A percentile compares a stretch with the other conserved stretches of the same genome.
These are phyloP conservation scores for Coemansia sp. DNA, from an alignment of 192 early-diverging fungal species.

Conservation along the genomic window DNA sequence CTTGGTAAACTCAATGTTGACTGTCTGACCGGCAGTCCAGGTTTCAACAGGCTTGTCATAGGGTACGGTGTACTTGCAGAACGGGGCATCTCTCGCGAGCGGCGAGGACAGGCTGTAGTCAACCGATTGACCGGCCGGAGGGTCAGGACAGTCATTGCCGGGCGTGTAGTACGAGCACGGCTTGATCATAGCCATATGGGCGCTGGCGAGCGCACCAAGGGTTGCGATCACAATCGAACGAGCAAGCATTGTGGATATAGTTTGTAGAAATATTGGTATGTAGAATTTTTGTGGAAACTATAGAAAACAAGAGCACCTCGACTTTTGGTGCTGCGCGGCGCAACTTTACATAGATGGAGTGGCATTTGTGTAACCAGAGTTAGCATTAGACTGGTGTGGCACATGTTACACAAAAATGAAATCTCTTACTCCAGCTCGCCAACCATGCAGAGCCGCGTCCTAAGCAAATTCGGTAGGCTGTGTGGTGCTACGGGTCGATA, in stretches of 20 bases:
- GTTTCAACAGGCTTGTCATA: slow-evolving; percentile 35
- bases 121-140: neutral
- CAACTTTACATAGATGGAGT: neutral
- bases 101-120: slow-evolving; percentile 2
- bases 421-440: too few relatives aligned
- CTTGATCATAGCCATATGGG: slow-evolving; percentile 26
- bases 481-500: too few relatives aligned
- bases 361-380: slow-evolving; percentile 1
- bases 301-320: neutral
- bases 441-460: too few relatives aligned
- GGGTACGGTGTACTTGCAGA: slow-evolving; percentile 45
- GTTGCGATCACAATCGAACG: slow-evolving; percentile 6
- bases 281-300: neutral
- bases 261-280: neutral
- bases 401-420: neutral
- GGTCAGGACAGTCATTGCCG: slow-evolving; percentile 1
- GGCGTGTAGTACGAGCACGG: slow-evolving; percentile 46
- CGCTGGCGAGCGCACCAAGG: slow-evolving; percentile 1
- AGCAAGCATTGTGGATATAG: neutral
- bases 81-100: neutral
- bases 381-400: neutral
- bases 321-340: neutral
- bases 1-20: slow-evolving; percentile 32
- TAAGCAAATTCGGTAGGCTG: too few relatives aligned
- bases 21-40: slow-evolving; percentile 37